These are phyloP conservation scores for Saxispiralis lemnorum DNA, from an alignment of 495 filamentous ascomycete species.

Conservation along the genomic window DNA sequence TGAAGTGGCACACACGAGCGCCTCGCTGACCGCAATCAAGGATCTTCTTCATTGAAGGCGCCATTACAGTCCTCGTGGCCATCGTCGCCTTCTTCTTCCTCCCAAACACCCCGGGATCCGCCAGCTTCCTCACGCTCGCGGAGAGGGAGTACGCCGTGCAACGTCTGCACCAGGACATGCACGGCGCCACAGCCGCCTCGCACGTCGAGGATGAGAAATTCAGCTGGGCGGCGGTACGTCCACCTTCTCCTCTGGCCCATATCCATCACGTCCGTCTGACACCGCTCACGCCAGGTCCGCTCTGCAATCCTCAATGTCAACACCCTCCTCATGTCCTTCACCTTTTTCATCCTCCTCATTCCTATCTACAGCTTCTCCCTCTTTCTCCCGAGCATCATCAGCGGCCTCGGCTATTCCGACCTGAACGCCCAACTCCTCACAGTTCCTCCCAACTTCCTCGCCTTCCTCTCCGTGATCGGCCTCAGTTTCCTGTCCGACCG, in stretches of 20 bases:
- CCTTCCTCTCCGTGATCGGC: slow-evolving; percentile 13
- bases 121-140: slow-evolving; percentile 27
- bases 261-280: too few species aligned
- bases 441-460: slow-evolving; percentile 16
- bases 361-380: slow-evolving; percentile 21
- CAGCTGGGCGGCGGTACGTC: slow-evolving; percentile 20
- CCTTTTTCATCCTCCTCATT: slow-evolving; percentile 28
- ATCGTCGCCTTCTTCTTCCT: slow-evolving; percentile 28
- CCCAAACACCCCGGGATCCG: slow-evolving; percentile 28
- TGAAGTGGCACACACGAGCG: too few species aligned
- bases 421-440: slow-evolving; percentile 16
- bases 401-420: slow-evolving; percentile 13
- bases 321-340: slow-evolving; percentile 25
- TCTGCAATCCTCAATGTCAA: slow-evolving; percentile 29
- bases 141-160: slow-evolving; percentile 22
- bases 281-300: too few species aligned
- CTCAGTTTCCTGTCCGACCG: slow-evolving; percentile 12
- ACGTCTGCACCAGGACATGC: slow-evolving; percentile 28
- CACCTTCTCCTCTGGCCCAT: too few species aligned
- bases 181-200: slow-evolving; percentile 22
- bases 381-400: slow-evolving; percentile 22
- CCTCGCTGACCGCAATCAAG: too few species aligned
- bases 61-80: slow-evolving; percentile 28
- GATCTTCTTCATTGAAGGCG: slow-evolving; percentile 30
- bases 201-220: slow-evolving; percentile 30